Conservation (phyloP, 805 yeast genomes). For the Dipodascus geniculatus region DNA sequence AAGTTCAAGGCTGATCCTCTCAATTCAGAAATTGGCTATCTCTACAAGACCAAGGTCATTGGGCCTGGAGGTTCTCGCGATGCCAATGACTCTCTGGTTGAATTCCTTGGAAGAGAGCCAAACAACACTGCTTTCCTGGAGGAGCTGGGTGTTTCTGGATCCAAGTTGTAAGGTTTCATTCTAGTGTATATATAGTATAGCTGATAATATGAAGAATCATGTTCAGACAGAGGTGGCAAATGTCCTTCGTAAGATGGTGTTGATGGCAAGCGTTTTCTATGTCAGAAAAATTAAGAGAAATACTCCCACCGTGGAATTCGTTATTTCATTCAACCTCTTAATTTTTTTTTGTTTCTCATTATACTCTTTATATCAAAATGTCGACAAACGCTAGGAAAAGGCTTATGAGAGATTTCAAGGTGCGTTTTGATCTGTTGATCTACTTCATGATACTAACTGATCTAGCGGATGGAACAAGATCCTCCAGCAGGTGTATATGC, state of each 20-base stretch:
- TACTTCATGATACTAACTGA: neutral
- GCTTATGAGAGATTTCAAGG: constrained; percentile 95
- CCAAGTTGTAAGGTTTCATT: neutral
- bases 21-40: constrained; percentile 46
- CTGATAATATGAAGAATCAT: too few species aligned
- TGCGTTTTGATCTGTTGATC: constrained; percentile 24
- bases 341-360: too few species aligned
- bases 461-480: constrained; percentile 86
- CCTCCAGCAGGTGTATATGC: constrained; percentile 98
- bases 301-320: too few species aligned
- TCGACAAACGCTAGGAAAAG: constrained; percentile 98
- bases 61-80: constrained; percentile 66
- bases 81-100: constrained; percentile 49
- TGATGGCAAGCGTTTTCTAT: too few species aligned
- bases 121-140: constrained; percentile 57
- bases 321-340: too few species aligned
- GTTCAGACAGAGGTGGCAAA: too few species aligned
- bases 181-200: neutral
- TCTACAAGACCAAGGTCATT: constrained; percentile 59
- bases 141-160: constrained; percentile 38
- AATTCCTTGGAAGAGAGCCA: constrained; percentile 67
- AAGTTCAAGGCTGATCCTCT: constrained; percentile 59
- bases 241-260: too few species aligned
- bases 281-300: too few species aligned
- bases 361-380: constrained; percentile 39